Base-by-base conservation (phyloP, 2,329 filamentous ascomycete genomes). In the Hypoxylon rubiginosum region DNA sequence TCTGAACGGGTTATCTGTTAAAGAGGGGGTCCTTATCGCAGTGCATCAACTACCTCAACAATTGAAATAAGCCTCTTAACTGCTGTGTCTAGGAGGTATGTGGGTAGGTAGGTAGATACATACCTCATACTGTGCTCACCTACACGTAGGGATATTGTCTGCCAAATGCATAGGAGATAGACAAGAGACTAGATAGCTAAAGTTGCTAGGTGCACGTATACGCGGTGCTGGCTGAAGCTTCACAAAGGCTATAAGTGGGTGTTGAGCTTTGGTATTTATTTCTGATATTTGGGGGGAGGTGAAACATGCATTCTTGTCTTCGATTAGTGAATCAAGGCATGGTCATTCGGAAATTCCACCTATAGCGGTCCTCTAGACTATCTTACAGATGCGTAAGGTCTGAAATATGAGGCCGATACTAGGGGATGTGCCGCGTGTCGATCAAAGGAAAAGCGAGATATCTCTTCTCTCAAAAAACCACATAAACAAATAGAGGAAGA, bases 401-500 rank as follows among this genome's bases (percentile, higher is more conserved):
- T 58, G 58, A 54, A 36, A 54, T 66, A 62, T 46, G 59, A 64
- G 57, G 55, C 56, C 59, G 30, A 52, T 58, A 62, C 49, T 43
- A 66, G 66, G 57, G 65, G 60, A 62, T 59, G 66, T 68, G 61
- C 67, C 62, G 51, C 70, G 68, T 67, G 67, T 57, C 72, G 72
- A 73, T 67, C 71, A 74, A 71, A 75, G 73, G 66, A 71, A 73
- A 74, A 72, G 61, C 69, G 72, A 71, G 62, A 73, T 67, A 71
- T 72, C 71, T 72, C 66, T 69, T 67, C 58, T 71, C 66, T 43
- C 39, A 43, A 70, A 70, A 70, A 73, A 71, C 67, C 63, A 73
- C 65, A 73, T 62, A 68, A 72, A 73, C 68, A 73, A 74, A 68
- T 41, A 52, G 48, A 68, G 72, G 74, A 72, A 70, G n/a, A n/a